These are phyloP conservation scores for Cryptococcus sp. DNA, from an alignment of 1,284 basidiomycete species.

Conservation along the genomic window DNA sequence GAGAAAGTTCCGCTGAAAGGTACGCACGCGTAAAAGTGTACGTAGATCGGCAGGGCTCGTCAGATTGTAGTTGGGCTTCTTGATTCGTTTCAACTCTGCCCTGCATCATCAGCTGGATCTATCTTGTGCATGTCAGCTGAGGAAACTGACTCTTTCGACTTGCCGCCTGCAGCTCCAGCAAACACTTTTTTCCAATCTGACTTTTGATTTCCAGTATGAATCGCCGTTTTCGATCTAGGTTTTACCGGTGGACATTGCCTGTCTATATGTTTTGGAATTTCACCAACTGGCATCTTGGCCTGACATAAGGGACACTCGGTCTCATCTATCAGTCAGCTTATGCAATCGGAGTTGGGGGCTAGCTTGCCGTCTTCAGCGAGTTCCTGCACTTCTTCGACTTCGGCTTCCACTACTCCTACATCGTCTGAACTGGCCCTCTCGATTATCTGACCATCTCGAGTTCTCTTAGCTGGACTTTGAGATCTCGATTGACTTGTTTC, in stretches of 20 bases:
- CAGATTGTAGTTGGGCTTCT: constrained; percentile 46
- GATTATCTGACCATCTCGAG: constrained; percentile 4
- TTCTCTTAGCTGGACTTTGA: constrained; percentile 6
- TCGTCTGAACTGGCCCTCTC: neutral
- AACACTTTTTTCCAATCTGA: constrained; percentile 46
- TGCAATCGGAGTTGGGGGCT: neutral
- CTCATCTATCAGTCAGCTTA: constrained; percentile 23
- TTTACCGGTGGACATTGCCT: constrained; percentile 41
- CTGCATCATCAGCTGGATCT: constrained; percentile 12
- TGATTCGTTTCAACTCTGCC: constrained; percentile 36
- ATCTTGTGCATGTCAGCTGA: neutral
- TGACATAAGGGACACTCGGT: constrained; percentile 41
- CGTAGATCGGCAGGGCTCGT: constrained; percentile 36
- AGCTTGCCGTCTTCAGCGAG: constrained; percentile 34
- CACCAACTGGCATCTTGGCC: constrained; percentile 29
- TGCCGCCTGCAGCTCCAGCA: constrained; percentile 25
- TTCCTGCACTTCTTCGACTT: constrained; percentile 24
- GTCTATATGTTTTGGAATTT: constrained; percentile 42
- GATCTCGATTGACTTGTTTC: constrained; percentile 9
- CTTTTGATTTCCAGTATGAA: constrained; percentile 32
- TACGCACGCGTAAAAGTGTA: constrained; percentile 25
- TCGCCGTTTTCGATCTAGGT: constrained; percentile 3
- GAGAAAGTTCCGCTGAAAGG: constrained; percentile 5
- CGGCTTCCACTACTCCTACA: constrained; percentile 12
- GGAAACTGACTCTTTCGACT: constrained; percentile 18